These are phyloP conservation scores for Suillus brevipes DNA, from an alignment of 768 basidiomycete species.

Conservation along the genomic window DNA sequence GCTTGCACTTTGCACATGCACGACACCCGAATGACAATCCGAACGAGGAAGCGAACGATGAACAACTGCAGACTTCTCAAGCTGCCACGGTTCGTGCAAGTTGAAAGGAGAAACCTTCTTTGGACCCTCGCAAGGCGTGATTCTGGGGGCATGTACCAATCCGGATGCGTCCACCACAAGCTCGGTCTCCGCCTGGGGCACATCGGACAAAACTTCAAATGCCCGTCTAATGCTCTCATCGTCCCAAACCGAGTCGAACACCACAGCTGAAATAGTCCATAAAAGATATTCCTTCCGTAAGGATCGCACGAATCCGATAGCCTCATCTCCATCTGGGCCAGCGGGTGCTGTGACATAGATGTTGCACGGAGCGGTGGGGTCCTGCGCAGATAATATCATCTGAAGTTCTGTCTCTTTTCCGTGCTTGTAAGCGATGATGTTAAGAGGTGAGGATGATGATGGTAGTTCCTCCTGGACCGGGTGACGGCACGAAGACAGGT, in stretches of 20 bases:
- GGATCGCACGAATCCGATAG: slow-evolving; percentile 32
- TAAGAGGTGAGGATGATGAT: too few species aligned
- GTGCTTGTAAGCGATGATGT: background rate
- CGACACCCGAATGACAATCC: slow-evolving; percentile 2
- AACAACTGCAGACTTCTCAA: background rate
- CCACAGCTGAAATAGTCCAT: slow-evolving; percentile 31
- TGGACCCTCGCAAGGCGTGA: background rate
- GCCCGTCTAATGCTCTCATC: background rate
- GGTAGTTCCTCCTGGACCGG: background rate
- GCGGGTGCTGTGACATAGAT: slow-evolving; percentile 33
- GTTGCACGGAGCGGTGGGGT: slow-evolving; percentile 13
- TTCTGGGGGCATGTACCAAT: slow-evolving; percentile 1
- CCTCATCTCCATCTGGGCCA: slow-evolving; percentile 32
- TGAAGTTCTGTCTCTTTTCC: slow-evolving; percentile 1
- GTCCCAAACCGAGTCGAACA: slow-evolving; percentile 23
- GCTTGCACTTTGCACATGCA: background rate
- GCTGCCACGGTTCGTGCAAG: background rate
- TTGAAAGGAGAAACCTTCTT: background rate
- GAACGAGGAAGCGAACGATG: background rate
- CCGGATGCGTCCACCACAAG: slow-evolving; percentile 4
- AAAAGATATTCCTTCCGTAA: slow-evolving; percentile 32
- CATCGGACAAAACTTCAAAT: background rate
- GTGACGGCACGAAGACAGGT: background rate
- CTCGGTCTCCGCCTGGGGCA: background rate
- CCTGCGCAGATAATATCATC: background rate